phyloP scores from a whole-genome alignment of 2,329 filamentous ascomycete genomes.

The Nothopassalora personata region DNA sequence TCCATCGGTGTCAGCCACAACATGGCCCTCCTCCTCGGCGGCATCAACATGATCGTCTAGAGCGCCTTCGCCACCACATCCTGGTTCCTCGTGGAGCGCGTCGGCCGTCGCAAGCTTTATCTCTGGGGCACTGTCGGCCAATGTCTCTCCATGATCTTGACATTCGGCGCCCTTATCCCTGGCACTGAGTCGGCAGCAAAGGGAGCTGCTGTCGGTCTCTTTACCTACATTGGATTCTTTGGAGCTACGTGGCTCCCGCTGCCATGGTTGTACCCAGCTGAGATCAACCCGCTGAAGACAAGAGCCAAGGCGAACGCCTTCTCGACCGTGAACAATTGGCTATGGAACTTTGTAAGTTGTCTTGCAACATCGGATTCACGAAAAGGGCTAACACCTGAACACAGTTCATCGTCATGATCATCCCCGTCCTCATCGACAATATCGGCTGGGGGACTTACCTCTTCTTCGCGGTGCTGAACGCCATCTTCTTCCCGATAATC shows the following conservation, averaged over 20 bases:
- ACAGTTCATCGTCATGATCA: constrained; percentile 39
- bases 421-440: constrained; percentile 43
- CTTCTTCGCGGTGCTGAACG: constrained; percentile 39
- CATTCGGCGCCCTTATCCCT: constrained; percentile 40
- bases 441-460: constrained; percentile 48
- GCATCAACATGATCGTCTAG: constrained; percentile 52
- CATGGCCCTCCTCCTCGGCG: constrained; percentile 41
- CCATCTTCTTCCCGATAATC: constrained; percentile 49
- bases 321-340: constrained; percentile 46
- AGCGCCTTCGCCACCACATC: constrained; percentile 53
- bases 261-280: constrained; percentile 31
- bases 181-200: constrained; percentile 35
- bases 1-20: constrained; percentile 48
- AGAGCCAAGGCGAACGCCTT: constrained; percentile 51
- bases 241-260: constrained; percentile 48
- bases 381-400: constrained; percentile 40
- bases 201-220: constrained; percentile 56
- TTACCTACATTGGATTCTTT: constrained; percentile 65
- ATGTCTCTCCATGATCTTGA: constrained; percentile 49
- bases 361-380: not conserved
- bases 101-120: constrained; percentile 47
- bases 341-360: not conserved
- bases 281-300: constrained; percentile 44
- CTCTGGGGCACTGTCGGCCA: constrained; percentile 47
- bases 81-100: constrained; percentile 61